These are phyloP conservation scores for Fusarium protoensiforme DNA, from an alignment of 2,329 filamentous ascomycete genomes.

Conservation along the genomic window DNA sequence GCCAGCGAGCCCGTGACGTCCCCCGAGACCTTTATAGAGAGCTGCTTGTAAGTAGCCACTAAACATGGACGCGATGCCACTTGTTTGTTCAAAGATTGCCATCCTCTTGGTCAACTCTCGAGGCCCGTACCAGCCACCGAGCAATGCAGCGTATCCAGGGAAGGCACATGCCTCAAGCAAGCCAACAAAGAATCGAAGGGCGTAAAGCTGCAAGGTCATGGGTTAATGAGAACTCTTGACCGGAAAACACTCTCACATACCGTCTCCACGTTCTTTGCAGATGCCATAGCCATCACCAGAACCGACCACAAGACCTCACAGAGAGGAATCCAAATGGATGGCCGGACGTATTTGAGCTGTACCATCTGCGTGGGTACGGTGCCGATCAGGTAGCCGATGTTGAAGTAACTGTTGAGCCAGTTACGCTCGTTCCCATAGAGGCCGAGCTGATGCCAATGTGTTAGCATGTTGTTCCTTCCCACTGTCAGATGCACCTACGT, in stretches of 20 bases:
- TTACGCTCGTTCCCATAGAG: neutral
- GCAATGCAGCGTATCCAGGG: neutral
- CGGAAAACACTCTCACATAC: neutral
- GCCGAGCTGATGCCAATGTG: neutral
- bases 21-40: neutral
- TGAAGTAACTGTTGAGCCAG: neutral
- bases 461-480: neutral
- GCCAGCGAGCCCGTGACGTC: neutral
- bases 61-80: neutral
- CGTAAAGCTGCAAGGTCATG: neutral
- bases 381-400: neutral
- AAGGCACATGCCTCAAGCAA: neutral
- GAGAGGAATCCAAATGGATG: neutral
- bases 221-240: neutral
- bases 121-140: neutral
- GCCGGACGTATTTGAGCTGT: neutral
- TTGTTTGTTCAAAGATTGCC: neutral
- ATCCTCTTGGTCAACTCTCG: neutral
- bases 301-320: neutral
- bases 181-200: neutral
- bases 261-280: neutral
- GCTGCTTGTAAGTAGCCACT: neutral
- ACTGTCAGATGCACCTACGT: neutral
- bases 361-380: neutral
- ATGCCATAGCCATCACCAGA: neutral